Base-by-base conservation (phyloP, 73 alveolate genomes). In the Paramecium primaurelia region DNA sequence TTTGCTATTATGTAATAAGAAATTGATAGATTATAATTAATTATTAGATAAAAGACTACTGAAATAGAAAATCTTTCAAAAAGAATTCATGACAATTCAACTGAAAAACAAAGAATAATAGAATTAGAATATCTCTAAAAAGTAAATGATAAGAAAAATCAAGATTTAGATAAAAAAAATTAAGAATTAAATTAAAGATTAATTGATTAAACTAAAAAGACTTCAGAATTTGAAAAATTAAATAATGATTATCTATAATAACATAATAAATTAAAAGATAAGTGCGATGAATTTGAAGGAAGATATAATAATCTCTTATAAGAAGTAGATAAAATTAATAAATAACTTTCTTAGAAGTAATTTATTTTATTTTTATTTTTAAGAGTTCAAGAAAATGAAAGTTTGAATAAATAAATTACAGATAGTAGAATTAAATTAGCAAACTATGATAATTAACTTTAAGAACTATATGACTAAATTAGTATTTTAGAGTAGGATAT, bases 1-100 rank as follows among this genome's bases (percentile, higher is more conserved):
- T 32, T 80, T 25, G 26, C 49, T 20, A 40, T 80, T 10, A 80
- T 80, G 91, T 11, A 42, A 45, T 80, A 80, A 47, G 91, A 80
- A 49, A 80, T 80, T 12, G 91, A 80, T 11, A 80, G 91, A 80
- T 25, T 80, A 9, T 3, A 80, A 45, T 80, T 45, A 11, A 80
- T 80, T 25, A 45, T 80, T 10, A 40, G 91, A 20, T 26, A 80
- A 44, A 80, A 80, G 14, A 80, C 42, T 5, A 11, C 45, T 45
- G 91, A 80, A 80, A 44, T 42, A 44, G 91, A 80, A 4, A 49
- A 40, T 80, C 25, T 40, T 2, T 11, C 6, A 26, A 45, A 45
- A 47, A 80, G 49, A 49, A 22, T 30, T 6, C 38, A 36, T 36
- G 88, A 75, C 20, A 75, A 38, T 75, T 28, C 84, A 28, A 18